Base-by-base conservation (phyloP, 208 protist species). In the Leishmania braziliensis region DNA sequence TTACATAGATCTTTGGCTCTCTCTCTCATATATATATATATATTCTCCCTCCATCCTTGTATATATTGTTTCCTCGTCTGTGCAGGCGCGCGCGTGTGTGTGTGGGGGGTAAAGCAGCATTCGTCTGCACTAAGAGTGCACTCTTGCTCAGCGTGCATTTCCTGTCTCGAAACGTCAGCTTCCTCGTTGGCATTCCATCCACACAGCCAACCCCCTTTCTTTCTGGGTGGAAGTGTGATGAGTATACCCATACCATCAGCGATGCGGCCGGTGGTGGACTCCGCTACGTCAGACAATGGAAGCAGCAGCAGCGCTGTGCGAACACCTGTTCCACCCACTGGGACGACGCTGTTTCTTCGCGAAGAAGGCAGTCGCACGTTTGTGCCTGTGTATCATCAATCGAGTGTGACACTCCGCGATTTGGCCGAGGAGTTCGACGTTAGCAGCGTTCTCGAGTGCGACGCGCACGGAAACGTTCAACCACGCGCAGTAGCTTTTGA, bases 371-470 rank as follows among this genome's bases (percentile, higher is more conserved):
- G 84, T 23, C 14, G 51, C 6, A 72, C 70, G 6, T 92, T 91
- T 79, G 77, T 92, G 6, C 90, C 92, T 6, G 82, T 97, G 43
- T 78, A 86, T 65, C 80, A 89, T 81, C 77, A 84, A 43, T 80
- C 81, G 36, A 94, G 90, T 73, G 69, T 95, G 39, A 96, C 92
- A 14, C 80, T 97, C 54, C 83, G 83, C 46, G 89, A 97, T 43
- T 71, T 97, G 53, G 87, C 90, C 3, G 91, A 95, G 36, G 94
- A 95, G 84, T 95, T 90, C 81, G 90, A 89, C 86, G 88, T 97
- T 68, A 96, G 88, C 78, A 97, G 92, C 66, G 92, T 97, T 20
- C 75, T 97, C 12, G 92, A 97, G 88, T 97, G 94, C 68, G 92
- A 97, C 68, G 83, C 87, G 9, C 74, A 86, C 6, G 94, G 94